Percentiles rank a stretch among this genome's conserved stretches.
Evolutionary conservation across 192 early-diverging fungal genomes (phyloP).

Genomic region (Coemansia sp.): DNA sequence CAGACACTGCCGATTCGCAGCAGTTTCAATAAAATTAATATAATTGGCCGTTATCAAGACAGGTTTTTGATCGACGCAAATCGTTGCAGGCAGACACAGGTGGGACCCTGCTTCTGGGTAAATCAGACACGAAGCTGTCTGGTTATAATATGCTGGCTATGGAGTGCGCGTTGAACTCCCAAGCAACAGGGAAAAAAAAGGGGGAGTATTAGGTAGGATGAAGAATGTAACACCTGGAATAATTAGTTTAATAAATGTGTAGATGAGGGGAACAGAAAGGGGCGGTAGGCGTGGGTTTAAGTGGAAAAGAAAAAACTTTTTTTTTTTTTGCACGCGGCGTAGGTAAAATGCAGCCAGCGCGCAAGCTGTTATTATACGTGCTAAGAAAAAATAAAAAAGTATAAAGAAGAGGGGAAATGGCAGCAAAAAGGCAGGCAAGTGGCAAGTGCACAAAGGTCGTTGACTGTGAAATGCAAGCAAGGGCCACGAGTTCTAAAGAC

Average conservation of each 20-base stretch:
- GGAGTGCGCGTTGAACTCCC: background rate
- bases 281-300: background rate
- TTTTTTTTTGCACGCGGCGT: background rate
- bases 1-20: background rate
- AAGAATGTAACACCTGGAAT: background rate
- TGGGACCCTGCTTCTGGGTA: background rate
- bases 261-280: background rate
- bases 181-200: background rate
- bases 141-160: background rate
- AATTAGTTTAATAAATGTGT: background rate
- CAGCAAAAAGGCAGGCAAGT: slow-evolving; percentile 4
- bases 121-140: background rate
- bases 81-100: background rate
- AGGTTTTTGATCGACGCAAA: background rate
- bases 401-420: background rate
- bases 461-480: slow-evolving; percentile 34
- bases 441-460: slow-evolving; percentile 6
- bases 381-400: slow-evolving; percentile 1
- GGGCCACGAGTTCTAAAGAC: slow-evolving; percentile 33
- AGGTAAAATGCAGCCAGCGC: background rate
- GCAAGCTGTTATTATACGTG: background rate
- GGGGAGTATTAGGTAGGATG: background rate
- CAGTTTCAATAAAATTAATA: background rate
- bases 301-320: background rate
- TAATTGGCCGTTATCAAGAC: background rate